phyloP scores from a whole-genome alignment of 2,329 filamentous ascomycete species.

The Penicillium sp. region DNA sequence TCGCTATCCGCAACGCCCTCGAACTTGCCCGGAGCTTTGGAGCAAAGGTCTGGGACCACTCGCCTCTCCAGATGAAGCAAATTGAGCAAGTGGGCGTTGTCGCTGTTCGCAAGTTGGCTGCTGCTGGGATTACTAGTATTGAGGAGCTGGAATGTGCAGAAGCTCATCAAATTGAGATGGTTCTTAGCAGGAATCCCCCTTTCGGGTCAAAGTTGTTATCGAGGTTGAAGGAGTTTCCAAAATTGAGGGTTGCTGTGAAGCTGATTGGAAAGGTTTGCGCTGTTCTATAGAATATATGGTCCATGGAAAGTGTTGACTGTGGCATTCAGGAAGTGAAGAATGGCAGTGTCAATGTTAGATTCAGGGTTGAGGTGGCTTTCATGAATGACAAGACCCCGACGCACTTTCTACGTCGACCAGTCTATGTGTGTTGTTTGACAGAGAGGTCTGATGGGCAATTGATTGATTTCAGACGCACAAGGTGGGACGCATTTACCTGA shows the following conservation, averaged over 20 bases:
- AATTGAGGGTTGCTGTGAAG: slow-evolving; percentile 54
- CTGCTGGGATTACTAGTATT: slow-evolving; percentile 67
- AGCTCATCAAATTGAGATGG: slow-evolving; percentile 68
- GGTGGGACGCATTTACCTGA: slow-evolving; percentile 36
- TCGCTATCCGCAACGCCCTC: slow-evolving; percentile 64
- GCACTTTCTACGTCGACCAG: slow-evolving; percentile 59
- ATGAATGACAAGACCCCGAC: slow-evolving; percentile 61
- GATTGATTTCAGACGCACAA: slow-evolving; percentile 63
- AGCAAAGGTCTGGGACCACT: slow-evolving; percentile 77
- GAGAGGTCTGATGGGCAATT: slow-evolving; percentile 67
- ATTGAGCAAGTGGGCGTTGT: slow-evolving; percentile 73
- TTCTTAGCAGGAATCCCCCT: slow-evolving; percentile 75
- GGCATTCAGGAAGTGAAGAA: slow-evolving; percentile 31
- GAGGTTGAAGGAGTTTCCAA: slow-evolving; percentile 67
- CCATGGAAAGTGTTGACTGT: slow-evolving; percentile 9
- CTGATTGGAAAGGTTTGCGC: slow-evolving; percentile 45
- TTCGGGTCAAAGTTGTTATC: slow-evolving; percentile 70
- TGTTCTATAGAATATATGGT: slow-evolving; percentile 29
- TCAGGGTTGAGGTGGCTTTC: slow-evolving; percentile 67
- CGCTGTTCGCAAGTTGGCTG: slow-evolving; percentile 68
- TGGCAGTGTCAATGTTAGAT: slow-evolving; percentile 52
- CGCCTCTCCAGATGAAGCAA: slow-evolving; percentile 75
- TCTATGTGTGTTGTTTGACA: slow-evolving; percentile 70
- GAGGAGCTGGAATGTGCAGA: slow-evolving; percentile 65
- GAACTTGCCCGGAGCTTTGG: slow-evolving; percentile 73